Evolutionary conservation across 139 green algal genomes (phyloP), one percentile per base, ranked within the genome.

Genomic region (Choricystis sp.): DNA sequence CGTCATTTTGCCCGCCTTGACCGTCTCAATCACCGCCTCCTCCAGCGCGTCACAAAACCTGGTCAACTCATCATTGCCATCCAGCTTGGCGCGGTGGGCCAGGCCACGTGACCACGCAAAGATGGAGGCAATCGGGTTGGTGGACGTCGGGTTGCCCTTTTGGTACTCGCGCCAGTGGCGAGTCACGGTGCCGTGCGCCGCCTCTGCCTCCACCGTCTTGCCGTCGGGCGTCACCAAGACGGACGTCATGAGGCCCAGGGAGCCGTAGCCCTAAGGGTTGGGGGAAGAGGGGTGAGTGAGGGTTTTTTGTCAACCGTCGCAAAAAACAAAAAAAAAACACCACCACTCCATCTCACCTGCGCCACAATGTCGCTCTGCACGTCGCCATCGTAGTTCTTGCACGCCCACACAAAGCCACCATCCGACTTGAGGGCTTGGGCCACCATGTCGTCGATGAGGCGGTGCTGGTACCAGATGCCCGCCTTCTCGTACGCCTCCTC

Each of bases 381-480:
- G 68, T 96, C 89, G 24, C 89, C 89, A 62, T 96, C 89, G 69
- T 96, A 96, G 80, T 96, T 96, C 78, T 97, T 97, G 79, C 85
- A 96, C 0, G 91, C 91, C 91, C 89, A 97, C 63, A 97, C 86
- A 80, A 95, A 97, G 63, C 89, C 91, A 52, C 91, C 91, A 31
- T 68, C 76, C 24, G 70, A 87, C 79, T 97, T 97, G 49, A 97
- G 77, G n/a, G 76, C 76, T 76, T 96, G 75, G 0, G 91, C 91
- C 5, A 97, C 90, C 91, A 97, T 97, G 83, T 97, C 91, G 67
- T 97, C 90, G 58, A 97, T 97, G 29, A 97, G 81, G 48, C 91
- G 79, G 80, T 97, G 91, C 83, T 96, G 85, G 68, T 97, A 97
- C 82, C 84, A 96, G 66, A 96, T 95, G 48, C 83, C 85, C 19